Conservation (phyloP, 1,139 yeast species). For the Yamadazyma kanchanaburiensis region DNA sequence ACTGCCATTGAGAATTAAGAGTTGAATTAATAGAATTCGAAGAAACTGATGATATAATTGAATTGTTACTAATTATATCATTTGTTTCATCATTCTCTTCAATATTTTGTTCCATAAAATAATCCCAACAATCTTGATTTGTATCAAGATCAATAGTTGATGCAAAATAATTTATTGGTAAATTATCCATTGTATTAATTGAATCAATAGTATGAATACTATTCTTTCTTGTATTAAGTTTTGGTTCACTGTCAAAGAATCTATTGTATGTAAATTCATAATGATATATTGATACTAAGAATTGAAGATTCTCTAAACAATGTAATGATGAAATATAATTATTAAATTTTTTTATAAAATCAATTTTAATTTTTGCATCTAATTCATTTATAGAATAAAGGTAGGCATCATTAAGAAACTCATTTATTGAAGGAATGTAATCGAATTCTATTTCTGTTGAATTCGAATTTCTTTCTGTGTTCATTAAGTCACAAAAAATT, state of each 20-base stretch:
- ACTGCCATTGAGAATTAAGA: slow-evolving; percentile 20
- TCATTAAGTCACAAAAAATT: neutral
- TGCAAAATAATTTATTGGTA: slow-evolving; percentile 25
- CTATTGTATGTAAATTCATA: slow-evolving; percentile 29
- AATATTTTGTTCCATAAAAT: slow-evolving; percentile 20
- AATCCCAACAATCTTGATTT: slow-evolving; percentile 23
- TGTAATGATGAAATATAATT: slow-evolving; percentile 24
- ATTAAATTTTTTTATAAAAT: slow-evolving; percentile 18
- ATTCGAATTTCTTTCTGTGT: neutral
- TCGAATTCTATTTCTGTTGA: slow-evolving; percentile 1
- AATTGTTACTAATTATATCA: no score
- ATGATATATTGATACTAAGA: slow-evolving; percentile 43
- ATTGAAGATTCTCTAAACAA: slow-evolving; percentile 45
- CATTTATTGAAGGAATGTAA: slow-evolving; percentile 21
- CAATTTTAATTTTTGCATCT: slow-evolving; percentile 10
- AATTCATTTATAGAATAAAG: slow-evolving; percentile 18
- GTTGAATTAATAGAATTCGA: slow-evolving; percentile 4
- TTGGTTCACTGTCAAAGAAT: slow-evolving; percentile 4
- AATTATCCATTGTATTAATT: slow-evolving; percentile 17
- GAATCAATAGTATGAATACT: slow-evolving; percentile 8
- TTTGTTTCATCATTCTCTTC: slow-evolving; percentile 17
- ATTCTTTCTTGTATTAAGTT: slow-evolving; percentile 5
- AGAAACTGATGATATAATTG: slow-evolving; percentile 5
- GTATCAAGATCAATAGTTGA: slow-evolving; percentile 28
- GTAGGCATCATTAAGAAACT: slow-evolving; percentile 24